phyloP scores from a whole-genome alignment of 2,329 filamentous ascomycete species.

The Stagonosporopsis vannaccii region DNA sequence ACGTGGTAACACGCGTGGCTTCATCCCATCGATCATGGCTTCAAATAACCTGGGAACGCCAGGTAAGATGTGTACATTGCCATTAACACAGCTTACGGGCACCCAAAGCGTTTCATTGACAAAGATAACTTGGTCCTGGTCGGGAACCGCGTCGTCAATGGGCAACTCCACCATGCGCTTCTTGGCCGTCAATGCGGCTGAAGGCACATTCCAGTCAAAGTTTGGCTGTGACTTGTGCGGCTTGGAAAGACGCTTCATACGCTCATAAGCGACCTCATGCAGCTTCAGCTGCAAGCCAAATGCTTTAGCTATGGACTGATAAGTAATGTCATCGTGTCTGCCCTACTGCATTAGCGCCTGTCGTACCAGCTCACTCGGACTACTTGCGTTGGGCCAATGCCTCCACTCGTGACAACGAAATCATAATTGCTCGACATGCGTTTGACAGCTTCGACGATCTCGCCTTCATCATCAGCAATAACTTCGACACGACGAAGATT shows the following conservation, averaged over 20 bases:
- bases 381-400: conserved; percentile 90
- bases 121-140: conserved; percentile 79
- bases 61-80: conserved; percentile 91
- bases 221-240: conserved; percentile 74
- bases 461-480: conserved; percentile 87
- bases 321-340: conserved; percentile 97
- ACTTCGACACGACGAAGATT: conserved; percentile 87
- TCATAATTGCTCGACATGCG: conserved; percentile 92
- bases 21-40: conserved; percentile 77
- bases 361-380: conserved; percentile 6
- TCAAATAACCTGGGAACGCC: conserved; percentile 89
- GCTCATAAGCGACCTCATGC: conserved; percentile 76
- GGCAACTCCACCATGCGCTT: conserved; percentile 91
- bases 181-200: conserved; percentile 78
- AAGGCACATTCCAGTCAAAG: conserved; percentile 86
- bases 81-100: conserved; percentile 85
- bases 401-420: conserved; percentile 93
- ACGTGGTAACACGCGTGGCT: conserved; percentile 72
- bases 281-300: conserved; percentile 79
- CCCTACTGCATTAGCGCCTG: conserved; percentile 16
- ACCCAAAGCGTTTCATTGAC: conserved; percentile 87
- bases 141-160: conserved; percentile 69
- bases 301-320: conserved; percentile 89
- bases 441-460: conserved; percentile 85
- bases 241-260: conserved; percentile 84